Conservation (phyloP, 352 stramenopile species). For the Phytophthora cactorum region DNA sequence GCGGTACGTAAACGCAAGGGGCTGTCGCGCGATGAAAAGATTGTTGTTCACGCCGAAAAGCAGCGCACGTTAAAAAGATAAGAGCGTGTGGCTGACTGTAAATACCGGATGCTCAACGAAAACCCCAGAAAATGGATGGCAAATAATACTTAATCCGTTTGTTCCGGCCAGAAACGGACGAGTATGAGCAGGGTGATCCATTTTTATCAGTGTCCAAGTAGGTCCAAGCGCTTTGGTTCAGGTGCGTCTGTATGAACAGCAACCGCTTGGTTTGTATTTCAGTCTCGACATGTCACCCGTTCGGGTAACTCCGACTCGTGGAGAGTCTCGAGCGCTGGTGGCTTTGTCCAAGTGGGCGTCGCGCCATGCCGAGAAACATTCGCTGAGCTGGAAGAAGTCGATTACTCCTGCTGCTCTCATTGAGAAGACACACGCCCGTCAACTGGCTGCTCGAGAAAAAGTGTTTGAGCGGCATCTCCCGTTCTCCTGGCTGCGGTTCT, state of each 20-base stretch:
- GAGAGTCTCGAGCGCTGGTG: slow-evolving; percentile 8
- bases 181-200: not conserved
- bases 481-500: slow-evolving; percentile 36
- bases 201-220: slow-evolving; percentile 16
- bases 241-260: slow-evolving; percentile 13
- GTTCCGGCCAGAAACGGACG: slow-evolving; percentile 11
- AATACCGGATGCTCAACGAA: too few relatives aligned
- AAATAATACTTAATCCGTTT: slow-evolving; percentile 2
- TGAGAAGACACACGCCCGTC: slow-evolving; percentile 22
- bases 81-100: too few relatives aligned
- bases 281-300: slow-evolving; percentile 11
- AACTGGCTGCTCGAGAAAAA: slow-evolving; percentile 27
- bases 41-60: slow-evolving; percentile 94
- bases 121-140: not conserved
- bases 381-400: slow-evolving; percentile 10
- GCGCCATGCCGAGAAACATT: slow-evolving; percentile 19
- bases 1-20: slow-evolving; percentile 95
- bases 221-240: not conserved
- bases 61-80: slow-evolving; percentile 7
- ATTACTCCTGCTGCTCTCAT: slow-evolving; percentile 25
- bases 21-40: slow-evolving; percentile 94
- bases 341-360: slow-evolving; percentile 28
- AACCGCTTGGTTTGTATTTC: not conserved
- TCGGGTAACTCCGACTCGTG: slow-evolving; percentile 16
- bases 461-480: slow-evolving; percentile 36